A percentile compares a stretch with the other conserved stretches of the same genome.
Evolutionary conservation across 1,284 basidiomycete genomes (phyloP).

Genomic region (Pholiota adiposa): DNA sequence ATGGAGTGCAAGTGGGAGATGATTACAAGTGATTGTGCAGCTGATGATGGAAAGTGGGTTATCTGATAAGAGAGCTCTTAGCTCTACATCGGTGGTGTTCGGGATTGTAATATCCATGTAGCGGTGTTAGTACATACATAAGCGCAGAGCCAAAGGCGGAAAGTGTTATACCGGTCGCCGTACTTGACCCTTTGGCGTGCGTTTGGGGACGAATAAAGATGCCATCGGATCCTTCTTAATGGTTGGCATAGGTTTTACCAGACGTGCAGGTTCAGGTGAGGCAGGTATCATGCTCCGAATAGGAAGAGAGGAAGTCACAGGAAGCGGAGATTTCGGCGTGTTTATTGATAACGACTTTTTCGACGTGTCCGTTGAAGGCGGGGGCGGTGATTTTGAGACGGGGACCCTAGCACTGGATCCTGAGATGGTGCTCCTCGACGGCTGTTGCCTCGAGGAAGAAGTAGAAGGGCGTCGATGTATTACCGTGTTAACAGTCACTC

Average conservation of each 20-base stretch:
- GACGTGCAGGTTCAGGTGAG: slow-evolving; percentile 1
- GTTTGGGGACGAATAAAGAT: slow-evolving; percentile 76
- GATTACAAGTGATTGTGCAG: neutral
- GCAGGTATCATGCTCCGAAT: neutral
- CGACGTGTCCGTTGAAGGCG: slow-evolving; percentile 14
- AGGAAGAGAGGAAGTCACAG: neutral
- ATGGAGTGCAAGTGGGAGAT: neutral
- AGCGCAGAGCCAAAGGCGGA: slow-evolving; percentile 15
- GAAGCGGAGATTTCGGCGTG: slow-evolving; percentile 1
- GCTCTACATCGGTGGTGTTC: neutral
- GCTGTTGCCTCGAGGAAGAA: slow-evolving; percentile 22
- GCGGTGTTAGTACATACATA: slow-evolving; percentile 11
- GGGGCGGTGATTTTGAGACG: slow-evolving; percentile 2
- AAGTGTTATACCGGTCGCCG: slow-evolving; percentile 49
- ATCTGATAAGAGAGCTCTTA: slow-evolving; percentile 1
- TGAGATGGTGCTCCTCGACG: slow-evolving; percentile 10
- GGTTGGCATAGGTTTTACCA: slow-evolving; percentile 23
- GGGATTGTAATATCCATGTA: neutral
- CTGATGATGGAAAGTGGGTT: neutral
- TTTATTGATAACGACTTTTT: slow-evolving; percentile 9
- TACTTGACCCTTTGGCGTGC: slow-evolving; percentile 68
- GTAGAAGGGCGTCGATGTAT: slow-evolving; percentile 36
- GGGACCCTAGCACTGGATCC: slow-evolving; percentile 4
- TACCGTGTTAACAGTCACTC: slow-evolving; percentile 49
- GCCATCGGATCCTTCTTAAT: slow-evolving; percentile 68